Base-by-base conservation (phyloP, 1,284 basidiomycete genomes). In the Cystobasidiaceae sp. region DNA sequence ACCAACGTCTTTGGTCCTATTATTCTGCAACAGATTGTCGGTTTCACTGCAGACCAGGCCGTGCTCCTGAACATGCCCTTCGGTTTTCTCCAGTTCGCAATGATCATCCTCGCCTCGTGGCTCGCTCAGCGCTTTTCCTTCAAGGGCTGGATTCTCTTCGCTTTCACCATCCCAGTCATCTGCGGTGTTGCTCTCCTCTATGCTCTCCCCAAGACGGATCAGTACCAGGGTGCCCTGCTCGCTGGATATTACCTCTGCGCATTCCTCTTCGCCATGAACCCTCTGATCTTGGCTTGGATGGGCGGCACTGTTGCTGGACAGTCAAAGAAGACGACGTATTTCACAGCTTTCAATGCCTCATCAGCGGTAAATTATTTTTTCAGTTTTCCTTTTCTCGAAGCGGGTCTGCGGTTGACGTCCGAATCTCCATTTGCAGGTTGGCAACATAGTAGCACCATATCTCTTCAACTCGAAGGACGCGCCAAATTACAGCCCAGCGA, bases 21-120 rank as follows among this genome's bases (percentile, higher is more conserved):
- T 11, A 73, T 78, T 57, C 74, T 78, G 66, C 61, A 64, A 25
- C 21, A 71, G 43, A 69, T 73, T 30, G 72, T 77, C 52, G 76
- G 76, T 5, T 76, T 76, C 69, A 71, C 73, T 54, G 39, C 71
- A 48, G 66, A 71, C 60, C 68, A 71, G 33, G 71, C 74, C 15
- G 69, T 74, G 2, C 71, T 79, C 11, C 75, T 79, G 68, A 78
- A 78, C 74, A 78, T 77, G 70, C 77, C 77, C 0, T 78, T 78
- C 64, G 78, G 78, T 39, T 54, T 55, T 44, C 61, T 64, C 8
- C 61, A 64, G 48, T 64, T 55, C 51, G 43, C 51, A n/a, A 56
- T 56, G 51, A 64, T 64, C 43, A 46, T 64, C 19, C 39, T 64
- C 43, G 46, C 61, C 9, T 51, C 46, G 7, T 64, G 52, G 43